Evolutionary conservation across 225 moss, liverwort and hornwort species (phyloP).

Genomic region (Neckera pumila): DNA sequence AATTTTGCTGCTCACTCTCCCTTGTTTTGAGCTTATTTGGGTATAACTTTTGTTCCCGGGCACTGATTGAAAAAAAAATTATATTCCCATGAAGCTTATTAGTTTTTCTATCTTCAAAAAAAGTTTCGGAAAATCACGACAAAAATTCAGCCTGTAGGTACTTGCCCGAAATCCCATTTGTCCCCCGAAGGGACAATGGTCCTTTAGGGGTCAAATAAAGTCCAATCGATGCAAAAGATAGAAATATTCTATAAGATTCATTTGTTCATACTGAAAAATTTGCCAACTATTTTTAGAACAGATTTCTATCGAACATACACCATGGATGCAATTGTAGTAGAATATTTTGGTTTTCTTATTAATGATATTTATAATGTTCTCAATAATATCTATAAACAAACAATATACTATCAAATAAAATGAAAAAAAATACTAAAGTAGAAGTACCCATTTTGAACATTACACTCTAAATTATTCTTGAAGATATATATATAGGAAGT

Average conservation of each 20-base stretch:
- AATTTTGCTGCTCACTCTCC: too few relatives aligned
- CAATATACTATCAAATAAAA: neutral
- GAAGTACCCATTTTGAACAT: neutral
- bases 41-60: too few relatives aligned
- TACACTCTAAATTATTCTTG: neutral
- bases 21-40: too few relatives aligned
- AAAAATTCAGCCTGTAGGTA: too few relatives aligned
- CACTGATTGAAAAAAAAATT: too few relatives aligned
- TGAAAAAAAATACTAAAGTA: neutral
- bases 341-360: neutral
- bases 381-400: neutral
- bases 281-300: too few relatives aligned
- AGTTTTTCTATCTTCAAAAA: too few relatives aligned
- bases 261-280: neutral
- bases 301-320: fast-evolving
- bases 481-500: neutral
- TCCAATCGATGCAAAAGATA: neutral
- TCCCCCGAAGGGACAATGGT: too few relatives aligned
- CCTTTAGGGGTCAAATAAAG: neutral
- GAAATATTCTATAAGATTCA: neutral
- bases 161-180: too few relatives aligned
- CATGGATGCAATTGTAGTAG: neutral
- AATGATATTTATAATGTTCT: neutral
- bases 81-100: too few relatives aligned
- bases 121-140: too few relatives aligned